phyloP scores from a whole-genome alignment of 2,329 filamentous ascomycete species.

The Cylindrodendrum hubeiense region DNA sequence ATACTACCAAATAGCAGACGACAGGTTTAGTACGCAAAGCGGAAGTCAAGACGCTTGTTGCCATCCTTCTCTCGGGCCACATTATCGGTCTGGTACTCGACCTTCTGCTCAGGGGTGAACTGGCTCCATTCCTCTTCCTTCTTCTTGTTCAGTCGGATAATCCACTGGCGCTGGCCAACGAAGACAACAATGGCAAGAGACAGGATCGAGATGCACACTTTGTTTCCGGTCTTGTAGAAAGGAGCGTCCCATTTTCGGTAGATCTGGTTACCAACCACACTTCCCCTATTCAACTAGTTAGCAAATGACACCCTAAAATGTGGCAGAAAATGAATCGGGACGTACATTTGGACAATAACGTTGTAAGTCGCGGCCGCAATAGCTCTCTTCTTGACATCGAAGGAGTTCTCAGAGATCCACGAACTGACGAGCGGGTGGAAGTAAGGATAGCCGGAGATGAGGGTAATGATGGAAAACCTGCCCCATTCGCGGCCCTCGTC shows the following conservation, averaged over 20 bases:
- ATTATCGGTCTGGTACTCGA: constrained; percentile 60
- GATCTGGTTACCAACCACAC: constrained; percentile 59
- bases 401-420: constrained; percentile 64
- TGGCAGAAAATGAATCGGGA: background rate
- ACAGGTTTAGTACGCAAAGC: constrained; percentile 57
- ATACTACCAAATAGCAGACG: background rate
- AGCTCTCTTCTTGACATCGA: constrained; percentile 63
- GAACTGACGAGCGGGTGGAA: constrained; percentile 66
- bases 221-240: constrained; percentile 70
- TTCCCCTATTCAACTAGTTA: constrained; percentile 46
- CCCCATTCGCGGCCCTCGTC: constrained; percentile 62
- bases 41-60: constrained; percentile 64
- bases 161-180: constrained; percentile 59
- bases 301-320: background rate
- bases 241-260: constrained; percentile 65
- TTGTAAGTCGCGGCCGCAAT: constrained; percentile 62
- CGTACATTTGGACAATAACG: constrained; percentile 58
- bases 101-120: constrained; percentile 59
- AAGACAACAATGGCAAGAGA: constrained; percentile 63
- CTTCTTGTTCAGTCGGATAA: constrained; percentile 60
- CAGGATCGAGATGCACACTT: constrained; percentile 65
- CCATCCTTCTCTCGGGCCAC: constrained; percentile 59
- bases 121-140: constrained; percentile 60
- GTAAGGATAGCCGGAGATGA: constrained; percentile 69
- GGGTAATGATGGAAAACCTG: constrained; percentile 62